Evolutionary conservation across 1,284 basidiomycete species (phyloP), one percentile per base, ranked within the genome.

Genomic region (Apiotrichum mycotoxinovorans): DNA sequence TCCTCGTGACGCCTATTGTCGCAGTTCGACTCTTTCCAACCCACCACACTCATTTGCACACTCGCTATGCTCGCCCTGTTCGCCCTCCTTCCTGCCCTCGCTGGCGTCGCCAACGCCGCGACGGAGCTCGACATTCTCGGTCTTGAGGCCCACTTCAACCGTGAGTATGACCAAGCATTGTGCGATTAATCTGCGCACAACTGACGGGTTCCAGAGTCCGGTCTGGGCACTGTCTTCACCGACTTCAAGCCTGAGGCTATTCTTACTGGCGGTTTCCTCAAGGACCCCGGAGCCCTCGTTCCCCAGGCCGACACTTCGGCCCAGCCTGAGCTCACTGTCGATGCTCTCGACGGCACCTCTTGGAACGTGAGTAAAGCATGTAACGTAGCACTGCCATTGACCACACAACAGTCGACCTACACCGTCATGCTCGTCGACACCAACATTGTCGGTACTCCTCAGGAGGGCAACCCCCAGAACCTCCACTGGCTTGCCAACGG

Each of bases 401-500:
- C 25, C 7, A 38, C 41, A 10, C 20, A 8, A 22, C 20, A 42
- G 42, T 17, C 30, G 30, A 30, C 37, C 33, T 87, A 81, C 72
- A 88, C 87, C 20, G 67, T 88, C 51, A 78, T 81, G 35, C 86
- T 89, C 83, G 81, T 84, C 34, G 87, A 89, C 66, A 85, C 85
- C 11, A 84, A 82, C 58, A 68, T 80, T 27, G 83, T 84, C 34
- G 86, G 85, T 38, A 71, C 79, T 35, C 79, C 84, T 59, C 74
- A 82, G 56, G 70, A 76, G 35, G 70, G 75, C 15, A 83, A 34
- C 25, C 66, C 62, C 23, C 70, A 74, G 65, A 87, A 83, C 57
- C 83, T 87, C 57, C 89, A 91, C 78, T 91, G 87, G 87, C 83
- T 91, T 50, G 82, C 85, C 59, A 89, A 90, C 71, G 78, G 75